Conservation (phyloP, 495 filamentous ascomycete species). For the Neurospora sp. region DNA sequence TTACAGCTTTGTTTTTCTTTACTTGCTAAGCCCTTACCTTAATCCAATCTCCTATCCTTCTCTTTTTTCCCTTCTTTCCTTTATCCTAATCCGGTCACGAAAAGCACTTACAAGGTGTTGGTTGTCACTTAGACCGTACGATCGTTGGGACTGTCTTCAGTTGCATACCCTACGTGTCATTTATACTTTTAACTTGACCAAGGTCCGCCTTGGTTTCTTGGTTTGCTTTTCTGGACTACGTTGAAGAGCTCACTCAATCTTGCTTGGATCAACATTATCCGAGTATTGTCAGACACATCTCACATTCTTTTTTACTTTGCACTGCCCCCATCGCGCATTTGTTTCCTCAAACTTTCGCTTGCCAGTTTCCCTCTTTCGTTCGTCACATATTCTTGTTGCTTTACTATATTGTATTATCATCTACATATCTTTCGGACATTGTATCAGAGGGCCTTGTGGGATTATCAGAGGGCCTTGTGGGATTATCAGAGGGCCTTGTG, state of each 20-base stretch:
- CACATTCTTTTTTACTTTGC: not conserved
- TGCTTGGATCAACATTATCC: not conserved
- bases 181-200: not conserved
- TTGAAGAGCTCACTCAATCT: not conserved
- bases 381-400: not conserved
- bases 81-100: not conserved
- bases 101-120: not conserved
- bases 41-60: not conserved
- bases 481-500: not conserved
- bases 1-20: not conserved
- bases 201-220: not conserved
- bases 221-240: not conserved
- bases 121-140: not conserved
- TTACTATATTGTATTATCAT: not conserved
- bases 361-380: not conserved
- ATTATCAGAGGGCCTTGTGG: no score
- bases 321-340: not conserved
- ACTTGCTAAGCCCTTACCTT: not conserved
- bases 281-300: not conserved
- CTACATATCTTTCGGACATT: not conserved
- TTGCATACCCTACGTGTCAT: not conserved
- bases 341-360: not conserved
- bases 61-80: not conserved
- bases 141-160: not conserved
- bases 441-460: not conserved